phyloP scores from a whole-genome alignment of 495 filamentous ascomycete genomes.

The Penicilliopsis zonata region DNA sequence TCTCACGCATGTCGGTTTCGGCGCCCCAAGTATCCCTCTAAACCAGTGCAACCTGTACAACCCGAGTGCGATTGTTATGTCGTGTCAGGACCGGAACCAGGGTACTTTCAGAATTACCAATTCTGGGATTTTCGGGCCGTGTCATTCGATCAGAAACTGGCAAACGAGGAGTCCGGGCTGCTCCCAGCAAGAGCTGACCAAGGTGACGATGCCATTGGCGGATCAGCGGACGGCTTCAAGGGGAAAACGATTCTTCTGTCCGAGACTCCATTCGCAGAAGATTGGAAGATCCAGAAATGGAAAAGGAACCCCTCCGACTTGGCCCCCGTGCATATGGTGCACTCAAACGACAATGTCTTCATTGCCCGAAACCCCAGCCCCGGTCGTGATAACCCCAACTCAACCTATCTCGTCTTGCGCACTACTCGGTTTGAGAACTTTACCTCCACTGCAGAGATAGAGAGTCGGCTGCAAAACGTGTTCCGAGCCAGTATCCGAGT shows the following conservation, averaged over 20 bases:
- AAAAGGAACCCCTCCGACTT: slow-evolving; percentile 31
- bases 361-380: slow-evolving; percentile 25
- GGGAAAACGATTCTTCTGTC: slow-evolving; percentile 15
- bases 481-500: slow-evolving; percentile 52
- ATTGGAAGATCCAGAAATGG: slow-evolving; percentile 53
- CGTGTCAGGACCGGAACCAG: slow-evolving; percentile 22
- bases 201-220: slow-evolving; percentile 9
- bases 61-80: slow-evolving; percentile 26
- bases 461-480: slow-evolving; percentile 39
- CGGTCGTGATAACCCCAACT: slow-evolving; percentile 8
- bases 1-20: neutral
- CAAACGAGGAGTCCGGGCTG: neutral
- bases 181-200: slow-evolving; percentile 25
- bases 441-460: slow-evolving; percentile 55
- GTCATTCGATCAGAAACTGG: slow-evolving; percentile 15
- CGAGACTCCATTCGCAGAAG: slow-evolving; percentile 24
- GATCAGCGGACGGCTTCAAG: slow-evolving; percentile 1
- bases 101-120: slow-evolving; percentile 51
- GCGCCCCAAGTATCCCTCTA: neutral
- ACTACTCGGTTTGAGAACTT: slow-evolving; percentile 42
- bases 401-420: slow-evolving; percentile 49
- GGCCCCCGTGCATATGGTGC: slow-evolving; percentile 40
- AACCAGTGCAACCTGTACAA: slow-evolving; percentile 1
- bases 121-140: slow-evolving; percentile 55
- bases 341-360: slow-evolving; percentile 57